A percentile compares a stretch with the other conserved stretches of the same genome.
phyloP scores from a whole-genome alignment of 2,329 filamentous ascomycete species.

The Furcasterigmium furcatum region DNA sequence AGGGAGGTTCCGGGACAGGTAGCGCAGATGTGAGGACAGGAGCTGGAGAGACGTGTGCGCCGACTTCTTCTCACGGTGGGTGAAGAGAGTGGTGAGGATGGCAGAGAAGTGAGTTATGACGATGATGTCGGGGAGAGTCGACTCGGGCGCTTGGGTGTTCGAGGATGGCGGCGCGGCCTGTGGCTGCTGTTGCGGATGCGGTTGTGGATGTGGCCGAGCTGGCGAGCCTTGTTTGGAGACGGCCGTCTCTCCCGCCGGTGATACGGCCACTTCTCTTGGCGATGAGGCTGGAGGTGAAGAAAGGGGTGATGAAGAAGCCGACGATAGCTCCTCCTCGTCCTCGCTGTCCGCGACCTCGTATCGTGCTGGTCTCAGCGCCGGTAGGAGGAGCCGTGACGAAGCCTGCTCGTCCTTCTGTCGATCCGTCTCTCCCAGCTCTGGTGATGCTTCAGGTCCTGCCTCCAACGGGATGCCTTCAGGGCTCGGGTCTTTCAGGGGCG shows the following conservation, averaged over 20 bases:
- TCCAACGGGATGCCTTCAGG: too few relatives aligned
- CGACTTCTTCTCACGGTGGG: constrained; percentile 37
- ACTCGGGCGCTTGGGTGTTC: constrained; percentile 3
- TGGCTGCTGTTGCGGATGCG: neutral
- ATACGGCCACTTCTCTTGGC: neutral
- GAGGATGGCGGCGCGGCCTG: neutral
- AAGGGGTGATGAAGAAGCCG: constrained; percentile 6
- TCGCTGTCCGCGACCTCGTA: constrained; percentile 35
- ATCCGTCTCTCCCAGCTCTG: neutral
- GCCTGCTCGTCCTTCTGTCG: too few relatives aligned
- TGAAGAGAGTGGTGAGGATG: constrained; percentile 50
- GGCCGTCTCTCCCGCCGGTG: neutral
- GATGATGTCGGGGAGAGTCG: constrained; percentile 39
- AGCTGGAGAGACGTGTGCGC: constrained; percentile 46
- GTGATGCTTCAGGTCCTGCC: too few relatives aligned
- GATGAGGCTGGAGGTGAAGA: constrained; percentile 13
- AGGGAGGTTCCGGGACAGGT: constrained; percentile 35
- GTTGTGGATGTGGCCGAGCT: neutral
- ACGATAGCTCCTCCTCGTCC: constrained; percentile 28
- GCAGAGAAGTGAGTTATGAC: constrained; percentile 52
- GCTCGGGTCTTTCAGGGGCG: too few relatives aligned
- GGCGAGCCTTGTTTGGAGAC: neutral
- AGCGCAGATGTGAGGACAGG: constrained; percentile 43
- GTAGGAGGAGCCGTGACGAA: constrained; percentile 1
- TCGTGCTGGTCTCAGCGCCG: constrained; percentile 8